These are phyloP conservation scores for Tranzscheliella williamsii DNA, from an alignment of 1,284 basidiomycete genomes.

Conservation along the genomic window DNA sequence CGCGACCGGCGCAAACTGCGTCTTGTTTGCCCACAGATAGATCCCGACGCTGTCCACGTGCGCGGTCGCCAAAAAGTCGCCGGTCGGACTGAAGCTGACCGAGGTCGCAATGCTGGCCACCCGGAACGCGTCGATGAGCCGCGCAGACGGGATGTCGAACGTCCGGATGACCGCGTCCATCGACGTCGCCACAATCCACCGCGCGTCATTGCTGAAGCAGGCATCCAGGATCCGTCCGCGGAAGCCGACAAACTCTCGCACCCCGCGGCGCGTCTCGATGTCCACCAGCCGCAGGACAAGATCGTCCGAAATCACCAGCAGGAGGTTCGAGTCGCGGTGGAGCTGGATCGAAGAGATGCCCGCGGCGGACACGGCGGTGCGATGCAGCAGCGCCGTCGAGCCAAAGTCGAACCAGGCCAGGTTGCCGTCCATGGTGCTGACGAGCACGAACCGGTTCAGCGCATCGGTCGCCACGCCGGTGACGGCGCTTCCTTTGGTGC, in stretches of 20 bases:
- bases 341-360: slow-evolving; percentile 74
- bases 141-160: slow-evolving; percentile 91
- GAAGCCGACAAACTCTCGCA: slow-evolving; percentile 73
- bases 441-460: slow-evolving; percentile 79
- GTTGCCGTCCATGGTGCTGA: slow-evolving; percentile 84
- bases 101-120: slow-evolving; percentile 88
- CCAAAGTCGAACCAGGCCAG: slow-evolving; percentile 94
- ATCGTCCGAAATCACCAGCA: slow-evolving; percentile 84
- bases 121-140: slow-evolving; percentile 87
- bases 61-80: slow-evolving; percentile 91
- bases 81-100: slow-evolving; percentile 87
- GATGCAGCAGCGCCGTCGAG: slow-evolving; percentile 72
- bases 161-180: slow-evolving; percentile 91
- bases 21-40: slow-evolving; percentile 94
- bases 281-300: slow-evolving; percentile 81
- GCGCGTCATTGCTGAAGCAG: slow-evolving; percentile 83
- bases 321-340: slow-evolving; percentile 82
- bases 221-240: slow-evolving; percentile 51
- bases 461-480: slow-evolving; percentile 85
- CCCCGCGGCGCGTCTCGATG: slow-evolving; percentile 82
- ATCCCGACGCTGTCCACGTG: slow-evolving; percentile 93
- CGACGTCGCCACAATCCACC: slow-evolving; percentile 87
- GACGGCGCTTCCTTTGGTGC: slow-evolving; percentile 31
- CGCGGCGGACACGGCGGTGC: slow-evolving; percentile 71
- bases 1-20: slow-evolving; percentile 85